Evolutionary conservation across 2,329 filamentous ascomycete species (phyloP), one percentile per base, ranked within the genome.

Genomic region (Pochonia chlamydosporia): DNA sequence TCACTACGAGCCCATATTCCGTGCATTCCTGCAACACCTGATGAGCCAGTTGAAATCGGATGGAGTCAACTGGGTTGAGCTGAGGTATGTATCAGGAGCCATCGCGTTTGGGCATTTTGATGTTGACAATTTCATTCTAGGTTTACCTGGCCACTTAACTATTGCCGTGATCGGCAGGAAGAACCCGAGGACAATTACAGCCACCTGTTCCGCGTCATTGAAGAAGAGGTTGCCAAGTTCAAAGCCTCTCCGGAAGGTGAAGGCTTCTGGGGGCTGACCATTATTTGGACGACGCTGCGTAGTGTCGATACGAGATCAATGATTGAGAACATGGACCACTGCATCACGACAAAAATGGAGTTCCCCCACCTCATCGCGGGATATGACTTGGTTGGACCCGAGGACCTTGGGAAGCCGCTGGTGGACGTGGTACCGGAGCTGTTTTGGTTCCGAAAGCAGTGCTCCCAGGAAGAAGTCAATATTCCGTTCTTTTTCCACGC

Each of bases 401-500:
- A 96, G 70, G 87, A 95, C 60, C 64, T 76, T 1, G 91, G 90
- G 1, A 79, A 87, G 11, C 77, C 89, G 0, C 78, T 96, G 23
- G 75, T 78, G 25, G 87, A 93, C 55, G 70, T 95, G 3, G 76
- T 92, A 0, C 90, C 91, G 0, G 82, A 95, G 59, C 72, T 97
- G 0, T 92, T 96, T 66, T 96, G 89, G 89, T 96, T 97, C 75
- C 84, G 84, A 54, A 91, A 92, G 65, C 81, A 85, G 57, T 96
- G 90, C 63, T 79, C 81, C 1, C 76, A 87, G 60, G 84, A 89
- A 59, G 81, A 79, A 3, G 79, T 96, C 31, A 81, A 89, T 43
- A 82, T 99, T 9, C 92, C 92, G 1, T 96, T 96, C 72, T 95
- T 95, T 73, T 95, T 97, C 71, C 91, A 96, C 63, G 91, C 92